phyloP scores from a whole-genome alignment of 306 rosid genomes.

The Sophora flavescens region DNA sequence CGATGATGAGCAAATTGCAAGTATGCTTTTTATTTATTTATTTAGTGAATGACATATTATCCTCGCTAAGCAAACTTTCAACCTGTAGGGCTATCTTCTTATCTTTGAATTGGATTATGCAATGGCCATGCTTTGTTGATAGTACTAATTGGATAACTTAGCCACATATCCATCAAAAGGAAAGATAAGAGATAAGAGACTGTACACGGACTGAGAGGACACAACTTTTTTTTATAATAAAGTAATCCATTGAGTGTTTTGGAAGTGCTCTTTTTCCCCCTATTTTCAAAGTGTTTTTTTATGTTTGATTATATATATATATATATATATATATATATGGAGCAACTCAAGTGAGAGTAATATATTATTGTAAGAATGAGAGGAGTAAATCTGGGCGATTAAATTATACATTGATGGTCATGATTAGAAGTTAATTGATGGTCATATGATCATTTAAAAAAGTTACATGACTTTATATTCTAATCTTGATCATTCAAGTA shows the following conservation, averaged over 20 bases:
- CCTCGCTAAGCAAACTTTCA: neutral
- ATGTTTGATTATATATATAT: neutral
- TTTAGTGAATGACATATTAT: neutral
- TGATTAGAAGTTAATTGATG: no score
- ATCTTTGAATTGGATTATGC: constrained; percentile 25
- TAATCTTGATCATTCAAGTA: no score
- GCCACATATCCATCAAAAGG: neutral
- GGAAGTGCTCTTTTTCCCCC: neutral
- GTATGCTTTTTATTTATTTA: neutral
- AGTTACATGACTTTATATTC: no score
- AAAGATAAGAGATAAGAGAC: neutral
- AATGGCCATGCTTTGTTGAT: neutral
- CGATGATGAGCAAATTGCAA: constrained; percentile 13
- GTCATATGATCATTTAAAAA: no score
- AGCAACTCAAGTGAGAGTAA: no score
- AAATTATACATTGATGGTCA: no score
- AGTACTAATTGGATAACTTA: neutral
- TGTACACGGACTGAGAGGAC: neutral
- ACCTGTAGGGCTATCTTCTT: constrained; percentile 12
- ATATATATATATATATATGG: neutral
- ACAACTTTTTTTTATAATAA: neutral
- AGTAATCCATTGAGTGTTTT: neutral
- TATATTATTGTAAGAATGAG: no score
- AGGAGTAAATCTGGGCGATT: no score
- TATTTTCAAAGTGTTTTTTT: neutral